A percentile compares a stretch with the other conserved stretches of the same genome.
Conservation (phyloP, 1,284 basidiomycete genomes). For the Gomphus sp. region DNA sequence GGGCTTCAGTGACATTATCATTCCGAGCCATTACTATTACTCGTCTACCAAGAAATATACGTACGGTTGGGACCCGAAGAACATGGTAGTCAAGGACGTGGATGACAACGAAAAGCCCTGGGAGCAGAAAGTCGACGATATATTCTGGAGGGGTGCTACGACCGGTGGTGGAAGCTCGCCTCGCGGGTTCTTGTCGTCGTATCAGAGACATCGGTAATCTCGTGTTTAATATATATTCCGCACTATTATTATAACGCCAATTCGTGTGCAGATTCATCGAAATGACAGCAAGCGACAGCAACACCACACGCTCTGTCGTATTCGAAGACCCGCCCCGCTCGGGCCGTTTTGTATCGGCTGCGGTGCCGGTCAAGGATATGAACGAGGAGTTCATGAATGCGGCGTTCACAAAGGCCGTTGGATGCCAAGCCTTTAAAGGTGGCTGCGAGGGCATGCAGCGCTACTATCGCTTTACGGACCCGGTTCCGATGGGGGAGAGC, state of each 20-base stretch:
- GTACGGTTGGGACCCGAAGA: slow-evolving; percentile 82
- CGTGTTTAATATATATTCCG: neutral
- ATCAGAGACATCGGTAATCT: slow-evolving; percentile 76
- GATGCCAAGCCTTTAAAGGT: slow-evolving; percentile 63
- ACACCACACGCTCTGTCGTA: slow-evolving; percentile 57
- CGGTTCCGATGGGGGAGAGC: slow-evolving; percentile 75
- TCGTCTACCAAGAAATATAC: slow-evolving; percentile 75
- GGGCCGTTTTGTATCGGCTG: slow-evolving; percentile 47
- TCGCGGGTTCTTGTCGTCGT: slow-evolving; percentile 71
- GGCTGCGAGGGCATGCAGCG: slow-evolving; percentile 62
- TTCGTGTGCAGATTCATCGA: slow-evolving; percentile 53
- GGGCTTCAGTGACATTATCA: slow-evolving; percentile 83
- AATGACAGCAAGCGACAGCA: slow-evolving; percentile 58
- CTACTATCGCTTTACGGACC: slow-evolving; percentile 66
- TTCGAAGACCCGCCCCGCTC: slow-evolving; percentile 64
- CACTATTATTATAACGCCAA: neutral
- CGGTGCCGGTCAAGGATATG: slow-evolving; percentile 51
- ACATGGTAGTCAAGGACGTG: slow-evolving; percentile 56
- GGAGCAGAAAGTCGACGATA: slow-evolving; percentile 61
- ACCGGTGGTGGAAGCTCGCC: slow-evolving; percentile 88
- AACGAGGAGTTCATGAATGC: slow-evolving; percentile 83
- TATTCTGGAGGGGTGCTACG: slow-evolving; percentile 86
- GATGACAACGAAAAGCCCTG: slow-evolving; percentile 81
- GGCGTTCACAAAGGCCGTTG: slow-evolving; percentile 76
- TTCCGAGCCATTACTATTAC: slow-evolving; percentile 93